These are phyloP conservation scores for Pleurotus giganteus DNA, from an alignment of 768 basidiomycete genomes.

Conservation along the genomic window DNA sequence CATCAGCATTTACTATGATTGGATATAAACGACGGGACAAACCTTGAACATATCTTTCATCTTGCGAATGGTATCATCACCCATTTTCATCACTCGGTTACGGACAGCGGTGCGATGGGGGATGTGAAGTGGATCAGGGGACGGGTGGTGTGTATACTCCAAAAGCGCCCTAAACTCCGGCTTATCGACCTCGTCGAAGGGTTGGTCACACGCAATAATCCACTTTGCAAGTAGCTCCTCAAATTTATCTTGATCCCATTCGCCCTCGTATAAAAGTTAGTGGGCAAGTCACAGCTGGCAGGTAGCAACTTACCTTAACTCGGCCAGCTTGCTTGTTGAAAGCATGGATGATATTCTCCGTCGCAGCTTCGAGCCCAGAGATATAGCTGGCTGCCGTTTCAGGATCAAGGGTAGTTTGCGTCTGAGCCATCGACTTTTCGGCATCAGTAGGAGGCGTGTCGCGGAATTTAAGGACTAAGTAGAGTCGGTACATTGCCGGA, in stretches of 20 bases:
- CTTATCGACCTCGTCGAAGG: conserved; percentile 20
- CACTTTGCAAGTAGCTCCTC: conserved; percentile 17
- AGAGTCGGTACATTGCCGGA: background rate
- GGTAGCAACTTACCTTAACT: background rate
- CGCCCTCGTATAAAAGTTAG: conserved; percentile 11
- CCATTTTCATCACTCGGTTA: conserved; percentile 17
- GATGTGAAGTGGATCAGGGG: conserved; percentile 10
- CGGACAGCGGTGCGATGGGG: conserved; percentile 11
- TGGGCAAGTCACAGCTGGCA: background rate
- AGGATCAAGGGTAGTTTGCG: background rate
- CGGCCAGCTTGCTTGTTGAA: background rate
- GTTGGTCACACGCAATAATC: conserved; percentile 17
- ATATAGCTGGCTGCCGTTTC: background rate
- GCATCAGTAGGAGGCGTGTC: background rate
- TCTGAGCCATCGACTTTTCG: background rate
- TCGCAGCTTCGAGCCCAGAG: background rate
- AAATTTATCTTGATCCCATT: conserved; percentile 17
- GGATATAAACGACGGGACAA: background rate
- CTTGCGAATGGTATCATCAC: conserved; percentile 9
- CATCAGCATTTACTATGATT: background rate
- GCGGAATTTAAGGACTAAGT: background rate
- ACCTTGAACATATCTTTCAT: conserved; percentile 17
- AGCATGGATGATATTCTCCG: background rate
- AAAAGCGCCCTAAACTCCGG: conserved; percentile 17
- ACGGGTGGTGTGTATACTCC: conserved; percentile 14